Evolutionary conservation across 2,329 filamentous ascomycete genomes (phyloP).

Genomic region (Paracoccidioides lutzii): DNA sequence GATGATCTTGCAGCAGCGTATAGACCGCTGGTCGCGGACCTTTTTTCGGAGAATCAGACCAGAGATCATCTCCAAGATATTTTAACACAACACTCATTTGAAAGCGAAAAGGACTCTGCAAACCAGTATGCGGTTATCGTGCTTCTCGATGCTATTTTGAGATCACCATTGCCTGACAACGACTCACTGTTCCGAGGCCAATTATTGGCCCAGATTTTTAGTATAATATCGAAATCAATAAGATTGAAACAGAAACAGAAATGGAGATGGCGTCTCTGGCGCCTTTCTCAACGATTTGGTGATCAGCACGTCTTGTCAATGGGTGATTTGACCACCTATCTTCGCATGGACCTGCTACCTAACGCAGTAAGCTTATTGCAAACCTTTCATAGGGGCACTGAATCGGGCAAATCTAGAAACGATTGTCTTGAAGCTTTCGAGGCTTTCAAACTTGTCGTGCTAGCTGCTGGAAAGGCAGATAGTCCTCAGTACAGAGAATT

Average conservation of each 20-base stretch:
- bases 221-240: conserved; percentile 14
- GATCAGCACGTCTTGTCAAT: conserved; percentile 18
- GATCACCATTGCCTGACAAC: neutral
- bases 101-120: conserved; percentile 17
- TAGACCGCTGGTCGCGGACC: conserved; percentile 21
- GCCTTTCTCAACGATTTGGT: conserved; percentile 23
- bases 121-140: conserved; percentile 1
- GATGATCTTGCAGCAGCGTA: conserved; percentile 29
- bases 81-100: conserved; percentile 17
- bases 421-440: conserved; percentile 26
- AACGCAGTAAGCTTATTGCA: conserved; percentile 20
- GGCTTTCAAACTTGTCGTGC: conserved; percentile 23
- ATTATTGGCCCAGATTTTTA: conserved; percentile 1
- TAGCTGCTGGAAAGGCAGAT: conserved; percentile 14
- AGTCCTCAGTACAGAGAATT: conserved; percentile 11
- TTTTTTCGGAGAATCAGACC: conserved; percentile 19
- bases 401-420: conserved; percentile 11
- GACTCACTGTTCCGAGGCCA: conserved; percentile 2
- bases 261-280: conserved; percentile 33
- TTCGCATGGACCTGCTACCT: conserved; percentile 16
- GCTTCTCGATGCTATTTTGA: conserved; percentile 1
- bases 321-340: conserved; percentile 12
- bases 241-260: conserved; percentile 20
- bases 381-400: conserved; percentile 18
- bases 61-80: conserved; percentile 21